phyloP scores from a whole-genome alignment of 164 flowering plant species.

The Cinnamomum micranthum region DNA sequence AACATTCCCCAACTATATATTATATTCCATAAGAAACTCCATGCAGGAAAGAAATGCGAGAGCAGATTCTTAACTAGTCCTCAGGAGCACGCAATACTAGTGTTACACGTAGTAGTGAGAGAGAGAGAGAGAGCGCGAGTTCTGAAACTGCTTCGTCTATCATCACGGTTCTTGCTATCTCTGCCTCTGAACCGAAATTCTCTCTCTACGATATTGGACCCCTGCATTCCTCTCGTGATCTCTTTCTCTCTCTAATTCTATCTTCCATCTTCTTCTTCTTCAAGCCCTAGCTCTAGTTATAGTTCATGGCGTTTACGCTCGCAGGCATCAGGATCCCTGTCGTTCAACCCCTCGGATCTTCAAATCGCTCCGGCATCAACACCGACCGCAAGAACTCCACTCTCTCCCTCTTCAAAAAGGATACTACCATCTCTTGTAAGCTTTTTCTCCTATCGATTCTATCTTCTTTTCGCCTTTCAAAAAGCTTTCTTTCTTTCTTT shows the following conservation, averaged over 20 bases:
- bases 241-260: not conserved
- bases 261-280: not conserved
- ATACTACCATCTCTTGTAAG: slow-evolving; percentile 14
- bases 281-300: not conserved
- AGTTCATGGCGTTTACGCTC: slow-evolving; percentile 25
- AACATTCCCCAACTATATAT: too few relatives aligned
- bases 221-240: not conserved
- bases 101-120: too few relatives aligned
- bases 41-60: too few relatives aligned
- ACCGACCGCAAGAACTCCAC: slow-evolving; percentile 16
- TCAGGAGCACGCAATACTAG: too few relatives aligned
- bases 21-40: too few relatives aligned
- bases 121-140: too few relatives aligned
- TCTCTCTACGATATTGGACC: not conserved
- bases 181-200: not conserved
- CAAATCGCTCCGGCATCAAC: slow-evolving; percentile 15
- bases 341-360: slow-evolving; percentile 13
- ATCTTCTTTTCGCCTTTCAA: too few relatives aligned
- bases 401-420: slow-evolving; percentile 13
- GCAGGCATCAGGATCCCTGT: slow-evolving; percentile 26
- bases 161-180: too few relatives aligned
- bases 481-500: too few relatives aligned
- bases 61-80: too few relatives aligned
- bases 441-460: not conserved
- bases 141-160: not conserved